Evolutionary conservation across 768 basidiomycete species (phyloP).

Genomic region (Psilocybe cubensis): DNA sequence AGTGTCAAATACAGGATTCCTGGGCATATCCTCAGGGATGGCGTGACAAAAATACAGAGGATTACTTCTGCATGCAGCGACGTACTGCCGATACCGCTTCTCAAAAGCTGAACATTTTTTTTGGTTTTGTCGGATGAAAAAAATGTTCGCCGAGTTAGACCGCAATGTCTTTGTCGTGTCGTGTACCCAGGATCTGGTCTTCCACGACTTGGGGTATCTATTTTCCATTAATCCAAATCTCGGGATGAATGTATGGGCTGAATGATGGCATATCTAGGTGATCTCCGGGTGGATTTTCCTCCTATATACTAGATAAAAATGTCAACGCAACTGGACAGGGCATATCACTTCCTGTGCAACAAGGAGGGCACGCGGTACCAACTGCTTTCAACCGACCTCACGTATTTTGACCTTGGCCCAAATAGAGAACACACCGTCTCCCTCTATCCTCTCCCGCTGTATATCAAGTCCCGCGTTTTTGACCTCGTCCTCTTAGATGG

Average conservation of each 20-base stretch:
- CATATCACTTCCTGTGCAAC: no score
- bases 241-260: neutral
- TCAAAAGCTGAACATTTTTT: no score
- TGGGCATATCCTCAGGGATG: no score
- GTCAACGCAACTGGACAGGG: no score
- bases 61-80: no score
- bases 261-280: neutral
- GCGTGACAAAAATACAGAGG: no score
- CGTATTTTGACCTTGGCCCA: neutral
- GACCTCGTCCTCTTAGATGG: constrained; percentile 9
- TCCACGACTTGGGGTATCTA: constrained; percentile 7
- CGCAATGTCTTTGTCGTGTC: neutral
- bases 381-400: neutral
- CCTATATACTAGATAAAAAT: no score
- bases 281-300: no score
- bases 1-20: no score
- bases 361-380: neutral
- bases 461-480: neutral
- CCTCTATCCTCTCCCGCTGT: neutral
- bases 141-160: constrained; percentile 3
- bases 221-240: no score
- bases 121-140: no score
- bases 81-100: no score
- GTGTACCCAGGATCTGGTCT: neutral
- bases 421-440: neutral